A percentile compares a stretch with the other conserved stretches of the same genome.
phyloP scores from a whole-genome alignment of 345 rosid genomes.

The Tarenaya hassleriana region DNA sequence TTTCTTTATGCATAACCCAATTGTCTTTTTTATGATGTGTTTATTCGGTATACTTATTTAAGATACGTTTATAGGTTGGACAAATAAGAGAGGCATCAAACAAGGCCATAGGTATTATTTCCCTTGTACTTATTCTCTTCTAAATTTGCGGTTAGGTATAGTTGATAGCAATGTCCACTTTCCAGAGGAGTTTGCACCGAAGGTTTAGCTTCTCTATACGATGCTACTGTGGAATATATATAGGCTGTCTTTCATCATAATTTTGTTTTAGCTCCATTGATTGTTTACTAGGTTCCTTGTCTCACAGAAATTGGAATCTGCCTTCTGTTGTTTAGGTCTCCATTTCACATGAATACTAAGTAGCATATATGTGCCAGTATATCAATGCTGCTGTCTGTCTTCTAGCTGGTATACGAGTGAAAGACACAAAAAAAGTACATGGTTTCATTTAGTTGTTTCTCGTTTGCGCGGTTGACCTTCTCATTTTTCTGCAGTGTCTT shows the following conservation, averaged over 20 bases:
- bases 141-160: conserved; percentile 1
- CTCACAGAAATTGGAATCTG: conserved; percentile 2
- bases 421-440: conserved; percentile 1
- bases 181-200: conserved; percentile 10
- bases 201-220: conserved; percentile 11
- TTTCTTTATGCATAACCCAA: not conserved
- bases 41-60: not conserved
- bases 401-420: conserved; percentile 5
- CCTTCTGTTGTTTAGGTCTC: conserved; percentile 9
- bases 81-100: conserved; percentile 83
- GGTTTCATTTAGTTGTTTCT: conserved; percentile 16
- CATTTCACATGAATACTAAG: conserved; percentile 11
- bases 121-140: not conserved
- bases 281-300: conserved; percentile 12
- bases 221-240: not conserved
- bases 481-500: conserved; percentile 64
- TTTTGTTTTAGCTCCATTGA: not conserved
- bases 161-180: conserved; percentile 8
- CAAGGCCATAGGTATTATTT: conserved; percentile 66
- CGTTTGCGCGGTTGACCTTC: conserved; percentile 18
- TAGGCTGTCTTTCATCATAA: not conserved
- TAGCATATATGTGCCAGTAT: not conserved
- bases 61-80: conserved; percentile 59
- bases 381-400: no score
- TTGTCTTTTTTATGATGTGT: not conserved